Evolutionary conservation across 352 stramenopile species (phyloP).

Genomic region (Pythium rhizo-oryzae): DNA sequence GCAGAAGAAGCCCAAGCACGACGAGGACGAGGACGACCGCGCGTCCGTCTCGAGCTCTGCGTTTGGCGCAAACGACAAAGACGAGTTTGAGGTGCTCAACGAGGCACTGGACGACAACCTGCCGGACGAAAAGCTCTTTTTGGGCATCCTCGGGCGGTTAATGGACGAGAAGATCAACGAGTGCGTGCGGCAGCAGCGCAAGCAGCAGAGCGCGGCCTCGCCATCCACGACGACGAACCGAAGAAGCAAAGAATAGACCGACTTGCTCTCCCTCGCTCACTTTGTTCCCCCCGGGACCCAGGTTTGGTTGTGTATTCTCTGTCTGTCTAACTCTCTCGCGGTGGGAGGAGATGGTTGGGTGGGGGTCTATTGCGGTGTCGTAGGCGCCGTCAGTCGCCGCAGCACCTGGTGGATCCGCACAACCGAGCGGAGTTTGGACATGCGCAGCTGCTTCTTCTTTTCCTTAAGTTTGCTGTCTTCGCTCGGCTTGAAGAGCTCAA

Average conservation of each 20-base stretch:
- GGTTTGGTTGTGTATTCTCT: conserved; percentile 7
- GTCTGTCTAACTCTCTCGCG: not conserved
- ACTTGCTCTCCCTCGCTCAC: too few relatives aligned
- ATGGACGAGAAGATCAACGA: conserved; percentile 69
- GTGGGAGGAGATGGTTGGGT: not conserved
- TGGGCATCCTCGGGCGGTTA: conserved; percentile 59
- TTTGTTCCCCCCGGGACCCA: not conserved
- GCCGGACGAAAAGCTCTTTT: conserved; percentile 77
- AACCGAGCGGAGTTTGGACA: conserved; percentile 35
- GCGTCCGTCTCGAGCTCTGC: conserved; percentile 28
- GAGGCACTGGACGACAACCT: conserved; percentile 57
- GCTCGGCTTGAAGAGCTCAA: conserved; percentile 36
- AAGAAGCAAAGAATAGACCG: conserved; percentile 20
- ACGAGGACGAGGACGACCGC: conserved; percentile 25
- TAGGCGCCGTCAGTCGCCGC: conserved; percentile 22
- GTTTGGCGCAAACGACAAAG: conserved; percentile 51
- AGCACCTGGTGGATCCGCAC: conserved; percentile 40
- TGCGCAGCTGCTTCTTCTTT: conserved; percentile 29
- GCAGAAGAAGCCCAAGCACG: conserved; percentile 25
- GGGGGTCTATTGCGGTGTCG: not conserved
- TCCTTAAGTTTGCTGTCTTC: conserved; percentile 27
- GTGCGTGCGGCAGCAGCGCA: conserved; percentile 20
- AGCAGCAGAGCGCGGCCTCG: not conserved
- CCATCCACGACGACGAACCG: not conserved
- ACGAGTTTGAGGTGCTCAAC: conserved; percentile 80